These are phyloP conservation scores for Fusarium sp. DNA, from an alignment of 2,329 filamentous ascomycete genomes.

Conservation along the genomic window DNA sequence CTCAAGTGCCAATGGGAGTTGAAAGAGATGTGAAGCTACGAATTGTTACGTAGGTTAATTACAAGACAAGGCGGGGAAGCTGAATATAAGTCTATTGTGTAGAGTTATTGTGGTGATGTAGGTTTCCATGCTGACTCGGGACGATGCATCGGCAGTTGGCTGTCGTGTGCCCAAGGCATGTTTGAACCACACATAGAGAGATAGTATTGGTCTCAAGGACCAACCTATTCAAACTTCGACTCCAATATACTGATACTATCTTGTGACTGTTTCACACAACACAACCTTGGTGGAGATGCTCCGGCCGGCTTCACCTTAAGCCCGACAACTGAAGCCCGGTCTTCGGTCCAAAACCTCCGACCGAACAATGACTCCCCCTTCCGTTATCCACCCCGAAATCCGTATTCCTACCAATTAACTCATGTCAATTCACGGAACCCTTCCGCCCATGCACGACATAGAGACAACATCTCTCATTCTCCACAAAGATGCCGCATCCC, in stretches of 20 bases:
- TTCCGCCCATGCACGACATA: background rate
- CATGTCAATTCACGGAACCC: background rate
- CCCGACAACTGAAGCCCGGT: slow-evolving; percentile 21
- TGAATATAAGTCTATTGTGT: background rate
- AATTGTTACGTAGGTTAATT: background rate
- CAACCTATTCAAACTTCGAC: background rate
- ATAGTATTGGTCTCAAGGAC: background rate
- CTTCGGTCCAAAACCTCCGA: slow-evolving; percentile 6
- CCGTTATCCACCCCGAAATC: slow-evolving; percentile 4
- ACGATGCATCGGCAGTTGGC: background rate
- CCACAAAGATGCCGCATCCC: background rate
- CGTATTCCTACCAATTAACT: background rate
- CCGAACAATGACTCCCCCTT: background rate
- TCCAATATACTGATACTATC: no score
- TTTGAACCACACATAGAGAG: background rate
- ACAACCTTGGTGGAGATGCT: background rate
- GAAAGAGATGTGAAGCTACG: background rate
- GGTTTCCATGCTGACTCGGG: background rate
- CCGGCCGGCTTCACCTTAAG: background rate
- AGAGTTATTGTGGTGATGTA: background rate
- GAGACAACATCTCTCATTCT: background rate
- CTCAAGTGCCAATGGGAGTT: background rate
- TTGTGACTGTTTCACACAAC: background rate
- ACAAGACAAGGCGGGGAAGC: background rate
- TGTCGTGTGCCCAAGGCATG: background rate